A percentile compares a stretch with the other conserved stretches of the same genome.
These are phyloP conservation scores for Rubus idaeus DNA, from an alignment of 306 rosid species.

Conservation along the genomic window DNA sequence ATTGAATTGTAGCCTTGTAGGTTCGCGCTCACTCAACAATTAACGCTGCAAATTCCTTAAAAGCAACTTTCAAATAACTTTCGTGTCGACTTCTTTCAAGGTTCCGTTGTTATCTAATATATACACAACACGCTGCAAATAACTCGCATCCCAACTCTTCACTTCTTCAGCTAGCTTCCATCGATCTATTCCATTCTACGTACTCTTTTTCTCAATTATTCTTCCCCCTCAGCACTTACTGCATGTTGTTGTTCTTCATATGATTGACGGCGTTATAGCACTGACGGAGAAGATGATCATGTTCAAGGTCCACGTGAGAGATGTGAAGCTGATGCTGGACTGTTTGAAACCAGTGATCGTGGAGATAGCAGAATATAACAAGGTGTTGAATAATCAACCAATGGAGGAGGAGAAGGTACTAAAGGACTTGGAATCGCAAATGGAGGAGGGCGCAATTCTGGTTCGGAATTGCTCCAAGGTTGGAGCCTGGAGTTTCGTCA, in stretches of 20 bases:
- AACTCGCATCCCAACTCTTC: too few relatives aligned
- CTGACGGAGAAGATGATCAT: background rate
- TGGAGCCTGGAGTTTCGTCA: background rate
- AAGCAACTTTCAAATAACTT: too few relatives aligned
- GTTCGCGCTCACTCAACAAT: too few relatives aligned
- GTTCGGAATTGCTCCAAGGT: background rate
- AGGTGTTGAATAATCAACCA: background rate
- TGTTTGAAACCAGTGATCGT: background rate
- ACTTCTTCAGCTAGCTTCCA: too few relatives aligned
- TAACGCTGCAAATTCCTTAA: too few relatives aligned
- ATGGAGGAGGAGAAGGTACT: background rate
- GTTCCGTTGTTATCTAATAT: too few relatives aligned
- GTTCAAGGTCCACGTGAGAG: slow-evolving; percentile 1
- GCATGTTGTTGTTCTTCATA: background rate
- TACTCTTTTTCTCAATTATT: too few relatives aligned
- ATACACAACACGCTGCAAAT: too few relatives aligned
- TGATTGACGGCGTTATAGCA: background rate
- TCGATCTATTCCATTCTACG: too few relatives aligned
- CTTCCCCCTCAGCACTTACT: background rate
- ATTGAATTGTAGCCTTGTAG: too few relatives aligned
- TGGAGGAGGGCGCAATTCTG: background rate
- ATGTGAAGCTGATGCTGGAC: background rate
- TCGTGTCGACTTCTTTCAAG: too few relatives aligned
- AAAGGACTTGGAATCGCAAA: background rate
- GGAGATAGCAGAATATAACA: background rate